Evolutionary conservation across 768 basidiomycete species (phyloP).

Genomic region (Tylopilus sp.): DNA sequence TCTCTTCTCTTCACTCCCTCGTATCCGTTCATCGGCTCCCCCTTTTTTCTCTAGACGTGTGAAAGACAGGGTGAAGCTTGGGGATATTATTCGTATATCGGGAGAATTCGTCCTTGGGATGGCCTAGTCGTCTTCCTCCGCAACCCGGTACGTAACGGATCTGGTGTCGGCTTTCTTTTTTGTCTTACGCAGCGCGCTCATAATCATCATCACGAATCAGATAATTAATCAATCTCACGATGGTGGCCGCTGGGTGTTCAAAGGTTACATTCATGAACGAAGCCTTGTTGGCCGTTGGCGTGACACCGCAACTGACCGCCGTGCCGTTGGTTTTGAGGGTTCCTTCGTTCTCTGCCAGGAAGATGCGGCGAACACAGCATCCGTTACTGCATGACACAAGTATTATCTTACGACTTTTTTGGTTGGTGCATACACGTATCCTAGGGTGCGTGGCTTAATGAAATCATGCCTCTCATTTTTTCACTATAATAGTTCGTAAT

Average conservation of each 20-base stretch:
- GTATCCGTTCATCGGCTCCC: neutral
- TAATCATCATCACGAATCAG: conserved; percentile 27
- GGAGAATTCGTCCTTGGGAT: conserved; percentile 52
- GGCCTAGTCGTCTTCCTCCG: conserved; percentile 46
- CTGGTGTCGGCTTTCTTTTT: neutral
- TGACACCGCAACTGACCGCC: conserved; percentile 40
- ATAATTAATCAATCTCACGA: conserved; percentile 28
- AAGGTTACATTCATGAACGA: conserved; percentile 47
- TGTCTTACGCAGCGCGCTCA: neutral
- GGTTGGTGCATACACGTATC: conserved; percentile 2
- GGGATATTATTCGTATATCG: conserved; percentile 45
- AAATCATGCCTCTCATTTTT: neutral
- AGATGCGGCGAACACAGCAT: conserved; percentile 20
- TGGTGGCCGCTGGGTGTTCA: conserved; percentile 48
- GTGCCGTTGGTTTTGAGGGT: conserved; percentile 46
- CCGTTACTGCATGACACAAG: conserved; percentile 11
- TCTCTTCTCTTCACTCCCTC: neutral
- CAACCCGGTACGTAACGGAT: conserved; percentile 36
- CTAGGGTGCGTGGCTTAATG: conserved; percentile 12
- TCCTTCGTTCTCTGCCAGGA: conserved; percentile 43
- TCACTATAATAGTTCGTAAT: conserved; percentile 12
- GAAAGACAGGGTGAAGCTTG: conserved; percentile 45
- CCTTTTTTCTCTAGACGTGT: conserved; percentile 33
- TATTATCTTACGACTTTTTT: conserved; percentile 13
- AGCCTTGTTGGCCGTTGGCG: conserved; percentile 56